Conservation (phyloP, 805 yeast genomes). For the Wickerhamomyces mucosus region DNA sequence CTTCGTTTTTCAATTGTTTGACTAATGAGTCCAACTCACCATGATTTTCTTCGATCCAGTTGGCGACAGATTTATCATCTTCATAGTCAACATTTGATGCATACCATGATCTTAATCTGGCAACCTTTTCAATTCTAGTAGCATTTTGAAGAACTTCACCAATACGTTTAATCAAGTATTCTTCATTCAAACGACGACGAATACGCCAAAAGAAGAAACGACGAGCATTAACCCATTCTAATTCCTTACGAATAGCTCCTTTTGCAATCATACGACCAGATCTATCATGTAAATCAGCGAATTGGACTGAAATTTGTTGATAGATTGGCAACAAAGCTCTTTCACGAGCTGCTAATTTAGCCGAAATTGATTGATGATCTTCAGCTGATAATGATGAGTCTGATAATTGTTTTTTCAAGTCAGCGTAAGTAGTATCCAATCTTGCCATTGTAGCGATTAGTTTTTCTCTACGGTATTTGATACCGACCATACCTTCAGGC, state of each 20-base stretch:
- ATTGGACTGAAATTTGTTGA: conserved; percentile 86
- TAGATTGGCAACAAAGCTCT: conserved; percentile 74
- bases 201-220: conserved; percentile 98
- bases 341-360: conserved; percentile 71
- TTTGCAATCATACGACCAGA: conserved; percentile 96
- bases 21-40: conserved; percentile 48
- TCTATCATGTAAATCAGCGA: conserved; percentile 96
- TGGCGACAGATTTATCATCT: conserved; percentile 69
- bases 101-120: conserved; percentile 83
- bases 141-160: conserved; percentile 51
- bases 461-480: conserved; percentile 92
- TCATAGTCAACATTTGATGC: conserved; percentile 48
- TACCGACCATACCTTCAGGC: conserved; percentile 99
- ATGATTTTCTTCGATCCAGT: conserved; percentile 79
- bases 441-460: conserved; percentile 85
- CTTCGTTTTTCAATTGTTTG: conserved; percentile 56
- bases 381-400: conserved; percentile 47
- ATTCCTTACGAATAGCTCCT: conserved; percentile 77
- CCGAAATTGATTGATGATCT: conserved; percentile 55
- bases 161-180: conserved; percentile 70
- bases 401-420: conserved; percentile 50
- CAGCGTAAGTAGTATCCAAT: conserved; percentile 68
- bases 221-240: conserved; percentile 83
- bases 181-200: conserved; percentile 91
- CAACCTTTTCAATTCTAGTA: conserved; percentile 69